phyloP scores from a whole-genome alignment of 1,284 basidiomycete genomes.

The Rhodofomes roseus region DNA sequence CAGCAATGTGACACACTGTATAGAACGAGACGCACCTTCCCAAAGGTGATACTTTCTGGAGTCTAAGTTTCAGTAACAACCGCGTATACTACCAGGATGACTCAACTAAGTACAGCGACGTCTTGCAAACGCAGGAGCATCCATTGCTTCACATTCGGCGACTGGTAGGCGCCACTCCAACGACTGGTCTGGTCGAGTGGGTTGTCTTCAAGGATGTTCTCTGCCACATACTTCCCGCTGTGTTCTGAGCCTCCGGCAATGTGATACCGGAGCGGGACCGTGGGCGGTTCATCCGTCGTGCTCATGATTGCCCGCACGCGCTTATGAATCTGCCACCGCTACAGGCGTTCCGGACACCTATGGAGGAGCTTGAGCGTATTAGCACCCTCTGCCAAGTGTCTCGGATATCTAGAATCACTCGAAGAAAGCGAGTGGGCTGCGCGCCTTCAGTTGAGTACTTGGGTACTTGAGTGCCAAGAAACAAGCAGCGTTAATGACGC shows the following conservation, averaged over 20 bases:
- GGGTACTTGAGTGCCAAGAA: no score
- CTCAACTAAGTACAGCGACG: conserved; percentile 62
- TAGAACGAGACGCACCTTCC: conserved; percentile 52
- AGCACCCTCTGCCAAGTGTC: no score
- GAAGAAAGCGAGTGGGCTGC: no score
- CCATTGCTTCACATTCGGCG: conserved; percentile 59
- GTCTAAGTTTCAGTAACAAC: conserved; percentile 1
- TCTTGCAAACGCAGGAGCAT: conserved; percentile 60
- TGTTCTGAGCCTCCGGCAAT: conserved; percentile 64
- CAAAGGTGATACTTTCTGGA: conserved; percentile 69
- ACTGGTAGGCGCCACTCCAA: conserved; percentile 66
- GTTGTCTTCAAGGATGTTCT: conserved; percentile 63
- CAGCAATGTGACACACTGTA: not conserved
- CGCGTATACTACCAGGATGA: conserved; percentile 14
- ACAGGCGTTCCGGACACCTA: no score
- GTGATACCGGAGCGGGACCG: conserved; percentile 35
- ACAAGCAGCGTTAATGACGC: no score
- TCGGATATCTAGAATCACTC: no score
- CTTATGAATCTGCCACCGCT: no score
- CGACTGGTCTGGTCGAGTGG: conserved; percentile 62
- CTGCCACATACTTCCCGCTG: conserved; percentile 62
- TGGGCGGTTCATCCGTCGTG: not conserved
- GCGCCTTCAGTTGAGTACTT: no score
- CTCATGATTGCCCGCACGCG: not conserved
- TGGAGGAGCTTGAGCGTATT: no score